Evolutionary conservation across 2,329 filamentous ascomycete genomes (phyloP), one percentile per base, ranked within the genome.

Genomic region (Graphilbum ipis-grandicollis): DNA sequence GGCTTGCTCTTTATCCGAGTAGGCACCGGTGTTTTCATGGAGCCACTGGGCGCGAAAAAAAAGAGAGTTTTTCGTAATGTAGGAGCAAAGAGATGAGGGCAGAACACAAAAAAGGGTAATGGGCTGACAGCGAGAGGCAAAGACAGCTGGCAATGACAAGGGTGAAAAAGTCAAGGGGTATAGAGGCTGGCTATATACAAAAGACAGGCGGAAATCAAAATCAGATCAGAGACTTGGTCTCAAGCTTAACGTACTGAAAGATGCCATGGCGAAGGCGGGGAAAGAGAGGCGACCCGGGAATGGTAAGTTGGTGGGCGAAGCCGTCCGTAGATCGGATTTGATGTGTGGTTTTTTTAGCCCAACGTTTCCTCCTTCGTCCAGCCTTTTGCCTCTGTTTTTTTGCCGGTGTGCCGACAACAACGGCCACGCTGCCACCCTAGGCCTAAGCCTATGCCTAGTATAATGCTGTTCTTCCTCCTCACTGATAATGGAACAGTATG

Each of bases 231-330:
- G 21, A 5, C 10, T 10, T 23, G 21, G 21, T 6, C 21, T 23
- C 17, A n/a, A 19, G 28, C 19, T 19, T 14, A 35, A 36, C 44
- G 41, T 46, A 46, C 44, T 44, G 40, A 46, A 39, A 30, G 44
- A 41, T 18, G 44, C 31, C 41, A 78, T 77, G 51, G 62, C 76
- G 33, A 12, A 28, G 26, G 26, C 26, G 5, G 19, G 23, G 35
- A 23, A 19, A 4, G 2, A 18, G 23, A 37, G n/a, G n/a, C n/a
- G n/a, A n/a, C n/a, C n/a, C 31, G 35, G 38, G 33, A 34, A 33
- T 19, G 14, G 33, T 10, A 23, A 10, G 21, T 23, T n/a, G n/a
- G n/a, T n/a, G n/a, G n/a, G n/a, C n/a, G n/a, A n/a, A n/a, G n/a
- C n/a, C n/a, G n/a, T n/a, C n/a, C n/a, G n/a, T n/a, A n/a, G n/a